A percentile compares a stretch with the other conserved stretches of the same genome.
Evolutionary conservation across 176 grass and related monocot genomes (phyloP).

Genomic region (Bonia amplexicaulis): DNA sequence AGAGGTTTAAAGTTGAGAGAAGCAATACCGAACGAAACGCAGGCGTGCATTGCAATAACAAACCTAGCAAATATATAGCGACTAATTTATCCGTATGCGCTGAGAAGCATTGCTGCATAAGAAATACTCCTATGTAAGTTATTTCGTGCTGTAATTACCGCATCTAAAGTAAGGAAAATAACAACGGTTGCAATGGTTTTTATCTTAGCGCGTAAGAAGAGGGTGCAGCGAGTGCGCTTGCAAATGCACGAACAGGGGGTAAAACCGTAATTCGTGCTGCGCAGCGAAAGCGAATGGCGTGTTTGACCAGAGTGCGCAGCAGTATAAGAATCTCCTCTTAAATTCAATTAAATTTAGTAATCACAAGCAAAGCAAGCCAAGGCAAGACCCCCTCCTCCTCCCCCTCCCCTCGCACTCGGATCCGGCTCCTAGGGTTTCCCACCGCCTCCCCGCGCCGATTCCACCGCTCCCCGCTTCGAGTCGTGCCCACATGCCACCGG

Average conservation of each 20-base stretch:
- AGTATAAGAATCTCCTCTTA: constrained; percentile 37
- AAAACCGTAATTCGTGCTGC: background rate
- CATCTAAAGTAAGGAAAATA: no score
- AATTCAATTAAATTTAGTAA: constrained; percentile 30
- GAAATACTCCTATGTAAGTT: no score
- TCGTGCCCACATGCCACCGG: background rate
- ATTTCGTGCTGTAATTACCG: no score
- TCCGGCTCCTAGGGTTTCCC: constrained; percentile 11
- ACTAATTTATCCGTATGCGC: no score
- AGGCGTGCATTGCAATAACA: no score
- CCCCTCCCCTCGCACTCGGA: background rate
- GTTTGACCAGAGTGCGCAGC: constrained; percentile 29
- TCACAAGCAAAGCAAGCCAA: background rate
- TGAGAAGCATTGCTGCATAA: no score
- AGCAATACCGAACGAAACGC: no score
- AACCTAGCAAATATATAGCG: no score
- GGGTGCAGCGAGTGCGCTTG: background rate
- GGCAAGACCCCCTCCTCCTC: background rate
- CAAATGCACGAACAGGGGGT: background rate
- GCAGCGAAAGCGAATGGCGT: constrained; percentile 12
- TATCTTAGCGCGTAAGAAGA: background rate
- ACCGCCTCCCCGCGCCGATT: background rate
- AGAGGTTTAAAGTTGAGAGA: no score
- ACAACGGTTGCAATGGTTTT: no score
- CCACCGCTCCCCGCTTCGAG: background rate